Base-by-base conservation (phyloP, 2,329 filamentous ascomycete genomes). In the Exophiala phaeomuriformis region DNA sequence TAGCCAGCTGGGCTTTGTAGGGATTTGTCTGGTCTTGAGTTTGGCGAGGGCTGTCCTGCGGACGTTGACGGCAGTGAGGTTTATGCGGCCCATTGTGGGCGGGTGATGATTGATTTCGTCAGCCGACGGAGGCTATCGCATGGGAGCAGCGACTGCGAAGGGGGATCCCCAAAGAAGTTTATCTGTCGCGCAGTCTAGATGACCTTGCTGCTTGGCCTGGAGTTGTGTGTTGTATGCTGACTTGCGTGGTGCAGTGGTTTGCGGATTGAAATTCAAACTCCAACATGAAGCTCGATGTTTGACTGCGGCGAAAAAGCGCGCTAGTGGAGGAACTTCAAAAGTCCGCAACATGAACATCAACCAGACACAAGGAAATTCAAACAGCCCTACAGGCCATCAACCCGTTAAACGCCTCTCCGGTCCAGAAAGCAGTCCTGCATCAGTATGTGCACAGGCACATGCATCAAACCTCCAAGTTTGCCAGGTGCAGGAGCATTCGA, bases 1-100 rank as follows among this genome's bases (percentile, higher is more conserved):
- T 62, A 80, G 78, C 83, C 83, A 85, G 64, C 64, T 62, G 27
- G 71, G 72, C n/a, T 67, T 57, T 39, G 62, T 62, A 10, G 55
- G 58, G 36, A 64, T 69, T 60, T 71, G 71, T 43, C 66, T 67
- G 43, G 63, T 64, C 44, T 67, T 64, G 51, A 67, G 64, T 57
- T 71, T 69, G 31, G 63, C 65, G 40, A 75, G 60, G 35, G 70
- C 72, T 28, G 65, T 71, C 60, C 69, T 68, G 60, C 72, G 68
- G 52, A 75, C 72, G 49, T 70, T 70, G 43, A 74, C 68, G 47
- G 73, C 72, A 60, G 71, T 69, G 61, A 75, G 65, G 56, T 75
- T 74, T 64, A 71, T 67, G 64, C 71, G 73, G 59, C 72, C 72
- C 72, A 75, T 75, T 49, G 55, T 60, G 58, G 60, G 53, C 42